A percentile compares a stretch with the other conserved stretches of the same genome.
phyloP scores from a whole-genome alignment of 169 alveolate species.

The Plasmodium coatneyi region DNA sequence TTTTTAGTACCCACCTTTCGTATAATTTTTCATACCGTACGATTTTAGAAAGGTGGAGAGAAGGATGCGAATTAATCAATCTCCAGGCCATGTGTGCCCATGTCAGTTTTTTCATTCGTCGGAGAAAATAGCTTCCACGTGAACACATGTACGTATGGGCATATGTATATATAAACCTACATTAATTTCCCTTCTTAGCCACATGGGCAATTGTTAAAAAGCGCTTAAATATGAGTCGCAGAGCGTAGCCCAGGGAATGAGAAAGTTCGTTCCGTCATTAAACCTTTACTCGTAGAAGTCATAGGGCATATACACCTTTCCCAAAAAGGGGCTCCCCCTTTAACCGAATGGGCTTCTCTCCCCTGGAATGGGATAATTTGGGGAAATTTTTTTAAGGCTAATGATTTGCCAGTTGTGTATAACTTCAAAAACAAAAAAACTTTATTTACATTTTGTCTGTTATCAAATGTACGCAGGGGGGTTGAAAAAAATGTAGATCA shows the following conservation, averaged over 20 bases:
- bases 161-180: neutral
- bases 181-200: neutral
- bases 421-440: conserved; percentile 30
- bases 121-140: neutral
- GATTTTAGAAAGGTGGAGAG: neutral
- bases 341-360: neutral
- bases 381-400: conserved; percentile 17
- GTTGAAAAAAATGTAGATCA: conserved; percentile 36
- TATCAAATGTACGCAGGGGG: conserved; percentile 21
- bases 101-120: neutral
- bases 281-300: neutral
- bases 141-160: neutral
- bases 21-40: neutral
- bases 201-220: neutral
- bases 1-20: no score
- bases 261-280: neutral
- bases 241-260: neutral
- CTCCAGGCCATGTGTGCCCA: neutral
- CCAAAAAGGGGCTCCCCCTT: neutral
- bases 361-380: neutral
- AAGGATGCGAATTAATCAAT: neutral
- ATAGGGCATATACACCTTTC: neutral
- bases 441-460: conserved; percentile 6
- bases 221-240: neutral
- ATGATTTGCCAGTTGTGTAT: neutral